Evolutionary conservation across 495 filamentous ascomycete species (phyloP), one percentile per base, ranked within the genome.

Genomic region (Tuber brumale): DNA sequence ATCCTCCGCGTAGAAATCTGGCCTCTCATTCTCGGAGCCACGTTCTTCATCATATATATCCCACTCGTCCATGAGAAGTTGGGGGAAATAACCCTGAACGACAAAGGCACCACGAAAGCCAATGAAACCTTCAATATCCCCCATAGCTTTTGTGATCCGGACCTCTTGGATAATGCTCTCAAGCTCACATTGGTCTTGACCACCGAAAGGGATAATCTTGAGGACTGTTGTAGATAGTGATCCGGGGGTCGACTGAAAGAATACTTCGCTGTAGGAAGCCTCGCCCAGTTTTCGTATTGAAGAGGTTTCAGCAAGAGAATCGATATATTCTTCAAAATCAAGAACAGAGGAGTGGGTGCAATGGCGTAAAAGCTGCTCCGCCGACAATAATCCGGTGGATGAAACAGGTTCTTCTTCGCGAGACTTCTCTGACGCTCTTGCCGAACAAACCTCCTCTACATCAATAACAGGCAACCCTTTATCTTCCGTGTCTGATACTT

Each of bases 201-300:
- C 70, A 27, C 74, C 81, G 74, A 83, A 83, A 27, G 82, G 82
- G 61, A 83, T 83, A 57, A 83, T 80, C 66, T 83, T 83, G 27
- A 83, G 74, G 41, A 83, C 82, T 5, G 77, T 83, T 27, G 77
- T 70, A 19, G 69, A 43, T 21, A 51, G 41, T 39, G 10, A 44
- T 35, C 61, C 48, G 23, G 74, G 43, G 4, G 71, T 69, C 41
- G 72, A 42, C 43, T 77, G 79, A n/a, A 83, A 69, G 76, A 77
- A 83, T 14, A 83, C 82, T 70, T 83, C 82, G 9, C 76, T 79
- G 72, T 83, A 83, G 39, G 81, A 83, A 37, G 81, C 81, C 74
- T 83, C 81, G 4, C 81, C 81, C 12, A 83, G 71, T 72, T 83
- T 83, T 41, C 71, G 70, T 71, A 83, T 74, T 41, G 75, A 70